Evolutionary conservation across 306 rosid genomes (phyloP).

Genomic region (Vicia villosa): DNA sequence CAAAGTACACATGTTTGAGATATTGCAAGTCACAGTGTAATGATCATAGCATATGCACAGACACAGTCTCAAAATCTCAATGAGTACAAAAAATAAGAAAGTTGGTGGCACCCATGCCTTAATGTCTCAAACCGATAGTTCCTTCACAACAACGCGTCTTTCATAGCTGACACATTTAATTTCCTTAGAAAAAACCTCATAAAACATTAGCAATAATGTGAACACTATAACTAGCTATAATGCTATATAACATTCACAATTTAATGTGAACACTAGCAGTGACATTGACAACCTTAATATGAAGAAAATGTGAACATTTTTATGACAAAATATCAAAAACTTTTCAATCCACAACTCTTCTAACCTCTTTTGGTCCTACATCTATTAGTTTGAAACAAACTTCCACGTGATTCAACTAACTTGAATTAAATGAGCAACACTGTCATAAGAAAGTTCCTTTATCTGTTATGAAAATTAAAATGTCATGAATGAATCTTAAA

Average conservation of each 20-base stretch:
- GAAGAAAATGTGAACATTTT: constrained; percentile 30
- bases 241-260: not conserved
- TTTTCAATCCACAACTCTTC: constrained; percentile 9
- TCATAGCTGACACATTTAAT: not conserved
- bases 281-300: constrained; percentile 26
- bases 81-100: not conserved
- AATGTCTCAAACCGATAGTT: constrained; percentile 20
- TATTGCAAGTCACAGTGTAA: constrained; percentile 12
- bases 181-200: constrained; percentile 29
- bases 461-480: too few species aligned
- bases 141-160: constrained; percentile 9
- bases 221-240: not conserved
- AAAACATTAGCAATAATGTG: constrained; percentile 23
- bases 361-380: constrained; percentile 20
- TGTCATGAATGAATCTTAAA: constrained; percentile 20
- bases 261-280: constrained; percentile 30
- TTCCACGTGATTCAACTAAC: constrained; percentile 41
- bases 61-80: constrained; percentile 20
- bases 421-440: constrained; percentile 24
- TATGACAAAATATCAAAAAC: constrained; percentile 25
- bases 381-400: constrained; percentile 6
- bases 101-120: constrained; percentile 11
- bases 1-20: constrained; percentile 31
- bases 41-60: constrained; percentile 21
- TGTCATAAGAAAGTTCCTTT: constrained; percentile 14